Evolutionary conservation across 768 basidiomycete genomes (phyloP), one percentile per base, ranked within the genome.

Genomic region (Leccinum variicolor): DNA sequence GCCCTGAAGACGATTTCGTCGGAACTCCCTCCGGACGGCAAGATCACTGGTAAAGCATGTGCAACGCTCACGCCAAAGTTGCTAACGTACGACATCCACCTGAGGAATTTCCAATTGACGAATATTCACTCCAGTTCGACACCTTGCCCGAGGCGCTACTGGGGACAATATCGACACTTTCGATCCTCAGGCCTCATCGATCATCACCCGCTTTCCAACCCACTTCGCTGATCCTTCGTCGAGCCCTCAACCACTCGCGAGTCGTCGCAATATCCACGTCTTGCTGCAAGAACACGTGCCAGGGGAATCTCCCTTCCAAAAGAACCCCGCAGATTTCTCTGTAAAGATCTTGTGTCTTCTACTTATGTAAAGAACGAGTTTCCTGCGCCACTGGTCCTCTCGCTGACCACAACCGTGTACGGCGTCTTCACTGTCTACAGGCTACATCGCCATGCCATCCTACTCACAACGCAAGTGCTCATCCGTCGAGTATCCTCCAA

Each of bases 1-100:
- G 96, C 94, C 5, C 78, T 98, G 56, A 98, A 98, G 76, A 96
- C 94, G 3, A 94, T 98, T 63, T 94, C 94, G 5, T 82, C 88
- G 17, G 94, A 98, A 73, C 79, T 98, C 51, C 90, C 92, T 9
- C 82, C 84, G 5, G 89, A 90, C 62, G 87, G 90, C 53, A 87
- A 85, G 66, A 85, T 95, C 56, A 88, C 89, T 1, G 78, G 79
- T 2, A 86, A 86, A 43, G 90, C 90, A 33, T 93, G 92, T 65
- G 84, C 85, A 47, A 94, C 90, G 74, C 77, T 98, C 51, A 86
- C 90, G 2, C 90, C 93, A 8, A 95, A 66, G 79, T 96, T 15
- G 77, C 85, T 50, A 90, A 84, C 66, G 95, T 94, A 67, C 55
- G 79, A 62, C 7, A 8, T 28, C 45, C 41, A 5, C 50, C 21